Conservation (phyloP, 306 rosid species). For the Prunus salicina region DNA sequence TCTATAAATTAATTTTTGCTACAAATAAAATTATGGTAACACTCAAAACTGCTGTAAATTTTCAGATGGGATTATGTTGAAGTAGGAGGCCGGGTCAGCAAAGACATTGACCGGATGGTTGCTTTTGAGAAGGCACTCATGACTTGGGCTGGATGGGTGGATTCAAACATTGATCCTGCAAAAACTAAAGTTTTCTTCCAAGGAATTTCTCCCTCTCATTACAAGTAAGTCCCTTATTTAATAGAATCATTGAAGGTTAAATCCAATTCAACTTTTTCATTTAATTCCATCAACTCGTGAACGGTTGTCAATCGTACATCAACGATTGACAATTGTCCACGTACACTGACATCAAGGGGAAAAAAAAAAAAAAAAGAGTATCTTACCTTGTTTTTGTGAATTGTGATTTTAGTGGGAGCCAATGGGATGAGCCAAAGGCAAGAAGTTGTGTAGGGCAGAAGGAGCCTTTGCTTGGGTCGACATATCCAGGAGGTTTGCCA, state of each 20-base stretch:
- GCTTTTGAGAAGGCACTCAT: constrained; percentile 77
- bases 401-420: constrained; percentile 47
- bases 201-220: constrained; percentile 97
- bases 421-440: constrained; percentile 70
- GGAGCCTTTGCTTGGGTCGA: constrained; percentile 56
- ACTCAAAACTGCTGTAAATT: neutral
- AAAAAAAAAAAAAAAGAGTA: no score
- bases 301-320: no score
- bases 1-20: no score
- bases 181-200: constrained; percentile 66
- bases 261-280: no score
- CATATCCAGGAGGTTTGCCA: constrained; percentile 70
- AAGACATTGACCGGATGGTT: constrained; percentile 79
- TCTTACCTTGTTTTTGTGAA: neutral
- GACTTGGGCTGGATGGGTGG: constrained; percentile 87
- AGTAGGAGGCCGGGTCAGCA: constrained; percentile 37
- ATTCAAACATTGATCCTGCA: constrained; percentile 51
- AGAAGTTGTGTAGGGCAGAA: constrained; percentile 54
- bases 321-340: no score
- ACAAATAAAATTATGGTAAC: no score
- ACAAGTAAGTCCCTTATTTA: constrained; percentile 51
- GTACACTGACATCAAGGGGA: neutral
- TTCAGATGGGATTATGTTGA: constrained; percentile 80
- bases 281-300: neutral
- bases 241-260: no score